phyloP scores from a whole-genome alignment of 768 basidiomycete species.

The Leccinum sublutescens region DNA sequence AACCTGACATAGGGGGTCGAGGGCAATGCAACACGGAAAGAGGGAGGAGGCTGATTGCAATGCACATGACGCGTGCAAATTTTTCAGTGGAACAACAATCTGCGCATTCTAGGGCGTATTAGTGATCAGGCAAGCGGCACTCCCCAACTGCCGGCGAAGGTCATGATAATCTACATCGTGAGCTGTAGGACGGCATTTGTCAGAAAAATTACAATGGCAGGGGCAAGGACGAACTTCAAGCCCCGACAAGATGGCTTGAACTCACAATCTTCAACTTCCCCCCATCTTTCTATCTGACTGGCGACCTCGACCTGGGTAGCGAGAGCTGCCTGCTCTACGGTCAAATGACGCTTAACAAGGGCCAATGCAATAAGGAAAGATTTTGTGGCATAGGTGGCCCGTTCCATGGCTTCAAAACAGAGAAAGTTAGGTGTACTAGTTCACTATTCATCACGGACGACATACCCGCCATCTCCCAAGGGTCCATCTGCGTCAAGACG shows the following conservation, averaged over 20 bases:
- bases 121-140: conserved; percentile 64
- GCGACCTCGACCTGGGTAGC: conserved; percentile 91
- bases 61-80: conserved; percentile 6
- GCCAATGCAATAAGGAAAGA: conserved; percentile 88
- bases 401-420: conserved; percentile 71
- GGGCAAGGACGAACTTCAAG: conserved; percentile 3
- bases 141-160: conserved; percentile 80
- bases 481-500: conserved; percentile 62
- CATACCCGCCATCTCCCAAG: conserved; percentile 89
- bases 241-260: conserved; percentile 13
- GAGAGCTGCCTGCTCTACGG: conserved; percentile 79
- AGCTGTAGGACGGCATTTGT: conserved; percentile 49
- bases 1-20: conserved; percentile 12
- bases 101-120: conserved; percentile 25
- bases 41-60: conserved; percentile 1
- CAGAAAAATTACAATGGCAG: conserved; percentile 1
- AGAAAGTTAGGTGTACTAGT: not conserved
- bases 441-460: conserved; percentile 7
- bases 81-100: conserved; percentile 6
- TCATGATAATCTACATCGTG: conserved; percentile 99
- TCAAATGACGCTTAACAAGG: conserved; percentile 71
- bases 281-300: conserved; percentile 96
- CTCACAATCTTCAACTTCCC: conserved; percentile 99
- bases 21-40: conserved; percentile 4
- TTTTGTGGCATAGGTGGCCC: conserved; percentile 85